These are phyloP conservation scores for Vigna radiata DNA, from an alignment of 306 rosid species.

Conservation along the genomic window DNA sequence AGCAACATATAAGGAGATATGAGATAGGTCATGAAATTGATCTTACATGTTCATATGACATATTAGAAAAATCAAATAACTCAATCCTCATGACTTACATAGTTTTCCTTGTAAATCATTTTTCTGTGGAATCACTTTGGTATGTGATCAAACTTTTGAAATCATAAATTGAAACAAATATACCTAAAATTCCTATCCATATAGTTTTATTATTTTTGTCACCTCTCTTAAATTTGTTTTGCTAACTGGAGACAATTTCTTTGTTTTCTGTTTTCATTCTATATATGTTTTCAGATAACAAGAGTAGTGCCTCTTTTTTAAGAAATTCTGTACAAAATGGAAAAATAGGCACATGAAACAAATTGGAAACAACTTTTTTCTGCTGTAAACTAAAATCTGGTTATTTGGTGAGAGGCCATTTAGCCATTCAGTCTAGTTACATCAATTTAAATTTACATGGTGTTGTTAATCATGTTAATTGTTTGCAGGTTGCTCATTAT, in stretches of 20 bases:
- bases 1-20: constrained; percentile 20
- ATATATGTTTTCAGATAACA: neutral
- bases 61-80: neutral
- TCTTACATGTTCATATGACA: neutral
- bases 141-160: neutral
- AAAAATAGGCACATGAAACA: neutral
- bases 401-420: neutral
- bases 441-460: too few species aligned
- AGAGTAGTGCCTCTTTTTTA: neutral
- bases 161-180: constrained; percentile 1
- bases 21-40: constrained; percentile 34
- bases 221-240: constrained; percentile 13
- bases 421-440: too few species aligned
- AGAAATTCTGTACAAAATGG: neutral
- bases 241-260: neutral
- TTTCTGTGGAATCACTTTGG: constrained; percentile 5
- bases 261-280: neutral
- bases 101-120: neutral
- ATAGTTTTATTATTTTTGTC: neutral
- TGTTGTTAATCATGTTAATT: constrained; percentile 23
- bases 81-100: constrained; percentile 1
- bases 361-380: neutral
- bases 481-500: constrained; percentile 55
- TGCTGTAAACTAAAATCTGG: neutral
- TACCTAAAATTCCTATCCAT: neutral